Evolutionary conservation across 1,284 basidiomycete genomes (phyloP).

Genomic region (Rhodotorula glutinis): DNA sequence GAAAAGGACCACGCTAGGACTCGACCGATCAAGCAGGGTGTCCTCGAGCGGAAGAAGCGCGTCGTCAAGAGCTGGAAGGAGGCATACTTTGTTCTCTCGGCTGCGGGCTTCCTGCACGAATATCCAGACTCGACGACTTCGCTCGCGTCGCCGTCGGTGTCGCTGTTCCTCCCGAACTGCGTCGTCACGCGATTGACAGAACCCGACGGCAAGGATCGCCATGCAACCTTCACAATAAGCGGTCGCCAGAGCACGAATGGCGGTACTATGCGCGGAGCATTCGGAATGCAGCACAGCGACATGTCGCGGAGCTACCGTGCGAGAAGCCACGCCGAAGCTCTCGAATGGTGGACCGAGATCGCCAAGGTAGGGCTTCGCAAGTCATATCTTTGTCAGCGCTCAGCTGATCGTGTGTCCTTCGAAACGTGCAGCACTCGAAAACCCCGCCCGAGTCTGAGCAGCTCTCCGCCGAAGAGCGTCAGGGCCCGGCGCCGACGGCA

Average conservation of each 20-base stretch:
- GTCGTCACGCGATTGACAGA: constrained; percentile 11
- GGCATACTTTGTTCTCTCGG: constrained; percentile 31
- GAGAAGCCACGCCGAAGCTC: constrained; percentile 5
- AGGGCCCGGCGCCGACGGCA: constrained; percentile 6
- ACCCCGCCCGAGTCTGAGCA: neutral
- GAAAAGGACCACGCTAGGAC: constrained; percentile 23
- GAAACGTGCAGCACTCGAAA: neutral
- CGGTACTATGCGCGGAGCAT: neutral
- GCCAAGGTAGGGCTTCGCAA: constrained; percentile 4
- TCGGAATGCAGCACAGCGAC: constrained; percentile 6
- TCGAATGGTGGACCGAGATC: constrained; percentile 6
- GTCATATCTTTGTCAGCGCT: too few relatives aligned
- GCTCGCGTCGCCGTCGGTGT: constrained; percentile 4
- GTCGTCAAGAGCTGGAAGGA: constrained; percentile 31
- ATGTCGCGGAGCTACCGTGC: constrained; percentile 5
- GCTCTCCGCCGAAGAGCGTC: neutral
- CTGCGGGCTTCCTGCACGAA: constrained; percentile 30
- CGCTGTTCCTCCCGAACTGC: constrained; percentile 19
- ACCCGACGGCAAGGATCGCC: constrained; percentile 9
- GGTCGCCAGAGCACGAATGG: neutral
- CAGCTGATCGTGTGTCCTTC: too few relatives aligned
- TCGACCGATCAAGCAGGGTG: constrained; percentile 24
- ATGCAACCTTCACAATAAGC: constrained; percentile 14
- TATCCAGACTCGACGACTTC: constrained; percentile 14
- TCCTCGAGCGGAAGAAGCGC: constrained; percentile 33